A percentile compares a stretch with the other conserved stretches of the same genome.
These are phyloP conservation scores for Citrullus amarus DNA, from an alignment of 306 rosid genomes.

Conservation along the genomic window DNA sequence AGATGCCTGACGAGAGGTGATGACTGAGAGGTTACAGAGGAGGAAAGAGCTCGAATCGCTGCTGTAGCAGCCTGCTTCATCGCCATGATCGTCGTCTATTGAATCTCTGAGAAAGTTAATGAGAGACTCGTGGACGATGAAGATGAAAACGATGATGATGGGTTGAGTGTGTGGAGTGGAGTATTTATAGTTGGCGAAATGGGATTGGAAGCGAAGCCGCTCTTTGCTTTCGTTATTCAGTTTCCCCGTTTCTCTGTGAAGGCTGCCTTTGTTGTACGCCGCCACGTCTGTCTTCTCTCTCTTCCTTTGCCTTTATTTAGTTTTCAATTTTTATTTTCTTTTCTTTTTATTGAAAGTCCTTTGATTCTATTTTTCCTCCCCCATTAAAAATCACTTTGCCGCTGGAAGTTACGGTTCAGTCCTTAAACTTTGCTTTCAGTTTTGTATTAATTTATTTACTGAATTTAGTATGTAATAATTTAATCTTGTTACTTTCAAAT, in stretches of 20 bases:
- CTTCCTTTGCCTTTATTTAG: no score
- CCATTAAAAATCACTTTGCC: no score
- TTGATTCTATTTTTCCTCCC: no score
- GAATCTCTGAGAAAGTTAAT: not conserved
- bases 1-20: conserved; percentile 27
- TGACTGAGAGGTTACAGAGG: conserved; percentile 13
- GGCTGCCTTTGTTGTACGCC: not conserved
- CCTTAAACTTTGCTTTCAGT: no score
- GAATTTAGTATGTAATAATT: no score
- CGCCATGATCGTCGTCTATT: conserved; percentile 22
- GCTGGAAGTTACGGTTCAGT: no score
- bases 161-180: not conserved
- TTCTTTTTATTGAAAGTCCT: no score
- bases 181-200: not conserved
- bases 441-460: no score
- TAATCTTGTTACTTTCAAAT: no score
- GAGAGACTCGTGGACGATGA: not conserved
- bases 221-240: not conserved
- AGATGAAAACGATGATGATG: not conserved
- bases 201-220: not conserved
- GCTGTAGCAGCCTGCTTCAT: conserved; percentile 40
- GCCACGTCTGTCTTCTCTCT: not conserved
- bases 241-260: not conserved
- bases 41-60: conserved; percentile 33
- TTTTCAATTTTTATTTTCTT: no score